phyloP scores from a whole-genome alignment of 2,329 filamentous ascomycete species.

The Emydomyces testavorans region DNA sequence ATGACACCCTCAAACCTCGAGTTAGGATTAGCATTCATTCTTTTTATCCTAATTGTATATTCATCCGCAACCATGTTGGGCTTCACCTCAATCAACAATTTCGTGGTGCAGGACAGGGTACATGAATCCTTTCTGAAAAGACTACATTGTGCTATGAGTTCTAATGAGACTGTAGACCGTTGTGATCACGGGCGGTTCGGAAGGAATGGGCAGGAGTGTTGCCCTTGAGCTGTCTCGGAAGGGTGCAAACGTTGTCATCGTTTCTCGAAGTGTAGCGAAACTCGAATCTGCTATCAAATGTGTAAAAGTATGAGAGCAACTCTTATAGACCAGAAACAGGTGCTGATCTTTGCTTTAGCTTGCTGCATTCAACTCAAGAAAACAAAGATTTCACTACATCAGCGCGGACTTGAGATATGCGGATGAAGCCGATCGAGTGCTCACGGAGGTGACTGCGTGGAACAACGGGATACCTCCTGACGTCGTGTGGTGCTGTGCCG shows the following conservation, averaged over 20 bases:
- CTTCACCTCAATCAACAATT: slow-evolving; percentile 51
- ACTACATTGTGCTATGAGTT: slow-evolving; percentile 12
- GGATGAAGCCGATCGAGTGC: slow-evolving; percentile 56
- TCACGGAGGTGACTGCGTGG: slow-evolving; percentile 64
- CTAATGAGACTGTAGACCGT: slow-evolving; percentile 52
- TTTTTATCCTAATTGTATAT: slow-evolving; percentile 25
- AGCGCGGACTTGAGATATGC: slow-evolving; percentile 66
- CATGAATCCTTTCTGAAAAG: slow-evolving; percentile 17
- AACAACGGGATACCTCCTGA: slow-evolving; percentile 65
- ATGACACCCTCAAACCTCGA: slow-evolving; percentile 16
- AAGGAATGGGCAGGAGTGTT: slow-evolving; percentile 75
- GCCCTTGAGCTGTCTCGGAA: slow-evolving; percentile 65
- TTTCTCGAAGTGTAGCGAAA: slow-evolving; percentile 65
- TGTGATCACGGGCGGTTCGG: slow-evolving; percentile 79
- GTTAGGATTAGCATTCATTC: slow-evolving; percentile 9
- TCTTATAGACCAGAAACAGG: background rate
- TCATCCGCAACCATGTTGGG: slow-evolving; percentile 32
- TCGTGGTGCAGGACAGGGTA: slow-evolving; percentile 77
- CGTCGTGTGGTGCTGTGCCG: slow-evolving; percentile 84
- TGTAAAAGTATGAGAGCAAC: slow-evolving; percentile 45
- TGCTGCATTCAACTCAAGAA: slow-evolving; percentile 51
- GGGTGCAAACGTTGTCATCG: slow-evolving; percentile 76
- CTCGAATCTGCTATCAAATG: slow-evolving; percentile 58
- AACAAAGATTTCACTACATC: slow-evolving; percentile 73
- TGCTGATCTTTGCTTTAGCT: slow-evolving; percentile 35